Evolutionary conservation across 2,329 filamentous ascomycete genomes (phyloP), one percentile per base, ranked within the genome.

Genomic region (Graphilbum fragrans): DNA sequence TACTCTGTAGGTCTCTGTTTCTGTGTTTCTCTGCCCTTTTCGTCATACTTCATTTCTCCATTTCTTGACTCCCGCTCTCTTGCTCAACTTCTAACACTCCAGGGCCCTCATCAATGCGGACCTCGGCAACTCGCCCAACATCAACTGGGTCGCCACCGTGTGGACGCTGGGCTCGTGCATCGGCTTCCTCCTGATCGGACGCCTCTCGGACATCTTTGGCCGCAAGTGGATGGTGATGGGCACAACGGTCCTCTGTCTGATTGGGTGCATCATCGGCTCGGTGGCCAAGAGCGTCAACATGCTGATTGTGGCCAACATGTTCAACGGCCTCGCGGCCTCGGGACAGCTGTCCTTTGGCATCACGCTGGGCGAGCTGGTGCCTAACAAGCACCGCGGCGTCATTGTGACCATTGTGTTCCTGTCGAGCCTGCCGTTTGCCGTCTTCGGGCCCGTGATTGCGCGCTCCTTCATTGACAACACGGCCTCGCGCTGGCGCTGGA

Each of bases 371-470:
- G 63, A 66, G 48, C 55, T 66, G 6, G 61, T 70, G 5, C 62
- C 66, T 12, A 65, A 64, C 50, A 62, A 58, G 44, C 51, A 55
- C 38, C 54, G 66, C 45, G 55, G 62, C 12, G 53, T 55, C 7
- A 53, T 60, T 44, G 54, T 60, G 19, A 56, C 56, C 1, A 44
- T 60, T 35, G 57, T 63, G 25, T 64, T 67, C 45, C 50, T 64
- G 16, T 58, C 58, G 2, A 60, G 58, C 21, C 46, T 63, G 20
- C 60, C 61, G 12, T 63, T 61, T 45, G 61, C 63, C 42, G 57
- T 61, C 22, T 64, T 65, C 42, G 69, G 66, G 0, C 64, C 65
- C 18, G 53, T 69, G 35, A 66, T 72, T 40, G 67, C 67, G 2
- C 56, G 62, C n/a, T 52, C 56, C 4, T 58, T 70, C 31, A 62